Evolutionary conservation across 306 rosid genomes (phyloP), one percentile per base, ranked within the genome.

Genomic region (Senna siamea): DNA sequence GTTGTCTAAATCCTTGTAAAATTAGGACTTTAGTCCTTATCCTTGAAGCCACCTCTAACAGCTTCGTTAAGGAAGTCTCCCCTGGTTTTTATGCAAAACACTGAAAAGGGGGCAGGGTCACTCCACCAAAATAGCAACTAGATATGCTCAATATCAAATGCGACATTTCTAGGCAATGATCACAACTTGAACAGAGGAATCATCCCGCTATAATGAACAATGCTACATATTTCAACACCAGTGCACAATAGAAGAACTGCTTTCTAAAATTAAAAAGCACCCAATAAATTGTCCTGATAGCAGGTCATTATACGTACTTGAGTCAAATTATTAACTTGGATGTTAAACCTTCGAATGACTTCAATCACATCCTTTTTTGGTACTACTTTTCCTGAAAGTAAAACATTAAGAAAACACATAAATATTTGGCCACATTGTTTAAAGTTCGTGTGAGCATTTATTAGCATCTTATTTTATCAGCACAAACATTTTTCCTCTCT

Each of bases 321-420:
- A 73, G 97, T 94, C 85, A 94, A 84, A 86, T 92, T 94, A 84
- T 89, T 89, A 72, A 94, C 99, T 88, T 94, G 99, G 66, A 92
- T 89, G 77, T 89, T 92, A 85, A 91, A 94, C 82, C 92, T 86
- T 82, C 87, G 86, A 74, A 86, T 88, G 77, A 86, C 80, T 83
- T 87, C 96, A 48, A 84, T 78, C 38, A 92, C 73, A 35, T 88
- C 96, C 74, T 80, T 94, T 77, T 85, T 91, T 19, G 97, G 77
- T 76, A 88, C 97, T 50, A 56, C 81, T 78, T 75, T 91, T 40
- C 95, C 99, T 93, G 93, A 81, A 85, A 86, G 59, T 54, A 81
- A 83, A 55, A 88, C 61, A 72, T 54, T 52, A 48, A 69, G 5
- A 48, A 23, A 32, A 60, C 56, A 78, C 23, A 79, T 32, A 63